A percentile compares a stretch with the other conserved stretches of the same genome.
Evolutionary conservation across 495 filamentous ascomycete genomes (phyloP).

Genomic region (Podospora pseudopauciseta): DNA sequence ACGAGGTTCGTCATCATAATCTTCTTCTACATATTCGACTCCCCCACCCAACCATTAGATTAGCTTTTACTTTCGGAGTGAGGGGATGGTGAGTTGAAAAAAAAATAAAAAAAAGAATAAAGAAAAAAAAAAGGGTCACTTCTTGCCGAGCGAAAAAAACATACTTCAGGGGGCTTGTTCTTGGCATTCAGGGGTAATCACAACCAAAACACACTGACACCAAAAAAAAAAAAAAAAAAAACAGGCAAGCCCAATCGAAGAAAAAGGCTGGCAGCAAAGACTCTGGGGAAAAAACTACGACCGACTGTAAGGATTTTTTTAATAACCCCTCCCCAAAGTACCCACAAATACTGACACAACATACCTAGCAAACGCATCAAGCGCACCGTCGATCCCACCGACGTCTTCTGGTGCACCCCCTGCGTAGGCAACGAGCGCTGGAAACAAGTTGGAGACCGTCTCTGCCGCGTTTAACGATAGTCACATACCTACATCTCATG

Average conservation of each 20-base stretch:
- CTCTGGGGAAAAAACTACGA: slow-evolving; percentile 53
- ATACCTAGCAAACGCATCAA: slow-evolving; percentile 40
- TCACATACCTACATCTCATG: background rate
- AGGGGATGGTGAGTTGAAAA: too few relatives aligned
- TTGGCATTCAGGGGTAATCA: background rate
- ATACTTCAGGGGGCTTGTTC: background rate
- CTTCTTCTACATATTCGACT: background rate
- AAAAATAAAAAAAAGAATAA: too few relatives aligned
- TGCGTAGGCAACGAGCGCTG: slow-evolving; percentile 62
- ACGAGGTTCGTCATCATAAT: slow-evolving; percentile 31
- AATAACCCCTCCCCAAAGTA: background rate
- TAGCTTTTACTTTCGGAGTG: too few relatives aligned
- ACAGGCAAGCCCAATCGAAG: slow-evolving; percentile 47
- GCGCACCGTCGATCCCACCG: slow-evolving; percentile 52
- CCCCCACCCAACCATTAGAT: background rate
- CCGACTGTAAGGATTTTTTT: slow-evolving; percentile 27
- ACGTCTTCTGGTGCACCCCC: slow-evolving; percentile 56
- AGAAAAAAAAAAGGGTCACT: too few relatives aligned
- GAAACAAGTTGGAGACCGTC: slow-evolving; percentile 37
- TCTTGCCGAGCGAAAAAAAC: too few relatives aligned
- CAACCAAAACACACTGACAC: background rate
- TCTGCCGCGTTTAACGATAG: slow-evolving; percentile 27
- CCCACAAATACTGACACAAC: background rate
- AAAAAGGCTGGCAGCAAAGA: slow-evolving; percentile 41
- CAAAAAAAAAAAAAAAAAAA: background rate